Conservation (phyloP, 2,329 filamentous ascomycete genomes). For the Cladosporium sp. region DNA sequence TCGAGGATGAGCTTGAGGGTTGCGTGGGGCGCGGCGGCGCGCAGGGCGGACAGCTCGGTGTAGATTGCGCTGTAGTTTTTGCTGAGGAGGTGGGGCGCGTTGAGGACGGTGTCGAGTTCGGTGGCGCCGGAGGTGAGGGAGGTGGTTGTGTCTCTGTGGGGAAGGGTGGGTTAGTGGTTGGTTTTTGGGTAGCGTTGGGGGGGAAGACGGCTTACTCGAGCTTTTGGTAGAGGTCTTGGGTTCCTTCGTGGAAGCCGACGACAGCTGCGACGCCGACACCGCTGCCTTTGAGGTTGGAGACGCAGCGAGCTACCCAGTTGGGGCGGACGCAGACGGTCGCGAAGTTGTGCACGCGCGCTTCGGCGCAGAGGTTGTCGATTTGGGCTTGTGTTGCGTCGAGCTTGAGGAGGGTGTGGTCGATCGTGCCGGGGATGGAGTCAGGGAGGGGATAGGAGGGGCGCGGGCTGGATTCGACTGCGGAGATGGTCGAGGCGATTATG, state of each 20-base stretch:
- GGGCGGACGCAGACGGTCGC: conserved; percentile 54
- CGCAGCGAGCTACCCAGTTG: conserved; percentile 46
- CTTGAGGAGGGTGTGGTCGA: conserved; percentile 48
- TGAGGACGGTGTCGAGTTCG: conserved; percentile 56
- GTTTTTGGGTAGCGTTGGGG: neutral
- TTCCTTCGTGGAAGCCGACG: conserved; percentile 56
- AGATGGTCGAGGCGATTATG: conserved; percentile 29
- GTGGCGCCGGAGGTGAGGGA: conserved; percentile 46
- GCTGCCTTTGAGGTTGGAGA: conserved; percentile 42
- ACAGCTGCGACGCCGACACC: conserved; percentile 51
- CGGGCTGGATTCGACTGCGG: conserved; percentile 3
- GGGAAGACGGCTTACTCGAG: conserved; percentile 26
- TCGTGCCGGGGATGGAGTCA: conserved; percentile 24
- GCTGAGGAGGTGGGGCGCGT: conserved; percentile 41
- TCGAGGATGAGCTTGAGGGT: conserved; percentile 55
- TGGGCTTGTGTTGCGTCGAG: conserved; percentile 42
- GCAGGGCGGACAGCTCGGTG: conserved; percentile 47
- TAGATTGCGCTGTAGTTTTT: conserved; percentile 44
- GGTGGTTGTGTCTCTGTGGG: conserved; percentile 39
- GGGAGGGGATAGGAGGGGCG: conserved; percentile 6
- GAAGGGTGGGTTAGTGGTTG: neutral
- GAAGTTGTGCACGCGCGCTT: conserved; percentile 45
- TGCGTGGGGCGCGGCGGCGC: conserved; percentile 38
- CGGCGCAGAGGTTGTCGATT: conserved; percentile 49
- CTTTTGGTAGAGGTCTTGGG: conserved; percentile 46